Base-by-base conservation (phyloP, 2,329 filamentous ascomycete genomes). In the Arthrobotrys musiformis region DNA sequence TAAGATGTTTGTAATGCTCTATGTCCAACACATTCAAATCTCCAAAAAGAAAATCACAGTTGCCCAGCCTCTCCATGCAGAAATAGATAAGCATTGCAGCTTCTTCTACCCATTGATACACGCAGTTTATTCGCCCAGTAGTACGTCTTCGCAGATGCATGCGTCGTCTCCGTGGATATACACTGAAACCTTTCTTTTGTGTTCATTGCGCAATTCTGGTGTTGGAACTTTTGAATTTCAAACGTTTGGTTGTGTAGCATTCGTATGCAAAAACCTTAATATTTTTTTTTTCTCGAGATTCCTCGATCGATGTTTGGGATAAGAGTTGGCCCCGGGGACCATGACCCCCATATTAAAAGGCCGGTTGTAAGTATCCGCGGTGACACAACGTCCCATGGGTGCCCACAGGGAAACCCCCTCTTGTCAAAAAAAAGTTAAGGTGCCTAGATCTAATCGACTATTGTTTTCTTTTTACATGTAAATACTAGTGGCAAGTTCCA, bases 331-430 rank as follows among this genome's bases (percentile, higher is more conserved):
- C 17, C 30, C 19, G 33, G 33, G 17, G 50, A 8, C 1, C 28
- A 19, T 26, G 54, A 72, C 58, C 24, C 44, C 37, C 58, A 60
- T 68, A 58, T 26, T 11, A 26, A 17, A 13, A 24, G 30, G 9
- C 24, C 26, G 19, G 9, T 37, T 40, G 19, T 35, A 40, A 58
- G 24, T 44, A 30, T 61, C 40, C 40, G 40, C 70, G 40, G 60
- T 35, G 64, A 56, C 50, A 62, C 58, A 40, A 66, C 61, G 8
- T 15, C 63, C 46, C 70, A 70, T 66, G 66, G 73, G 30, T 33
- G 26, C 73, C 52, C 64, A 42, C 48, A 37, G 50, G 48, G 50
- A 60, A 54, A 6, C 52, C 46, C 48, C 48, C 28, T 44, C 66
- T 63, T 72, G 24, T 54, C 50, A 70, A 46, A 37, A 42, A 6